These are phyloP conservation scores for Syzygium syzygioides DNA, from an alignment of 441 rosid species.

Conservation along the genomic window DNA sequence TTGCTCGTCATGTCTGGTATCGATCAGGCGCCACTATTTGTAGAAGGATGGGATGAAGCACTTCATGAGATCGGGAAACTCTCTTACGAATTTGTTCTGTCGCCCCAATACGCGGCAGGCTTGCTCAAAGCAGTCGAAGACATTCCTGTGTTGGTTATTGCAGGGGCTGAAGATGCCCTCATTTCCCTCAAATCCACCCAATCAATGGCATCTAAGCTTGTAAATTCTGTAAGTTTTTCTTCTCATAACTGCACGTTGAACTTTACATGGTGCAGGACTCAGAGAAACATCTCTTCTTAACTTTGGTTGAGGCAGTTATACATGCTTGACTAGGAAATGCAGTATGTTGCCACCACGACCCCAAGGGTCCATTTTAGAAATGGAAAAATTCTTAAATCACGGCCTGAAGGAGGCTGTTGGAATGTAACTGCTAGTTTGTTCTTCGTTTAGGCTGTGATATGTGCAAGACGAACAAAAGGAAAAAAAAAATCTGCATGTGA, in stretches of 20 bases:
- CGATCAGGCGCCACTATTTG: constrained; percentile 69
- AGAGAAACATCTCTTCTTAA: background rate
- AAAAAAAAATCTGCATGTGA: background rate
- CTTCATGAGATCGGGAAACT: constrained; percentile 88
- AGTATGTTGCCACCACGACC: background rate
- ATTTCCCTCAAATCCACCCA: constrained; percentile 81
- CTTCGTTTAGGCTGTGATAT: background rate
- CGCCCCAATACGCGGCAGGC: constrained; percentile 44
- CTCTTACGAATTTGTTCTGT: constrained; percentile 73
- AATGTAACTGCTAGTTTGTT: background rate
- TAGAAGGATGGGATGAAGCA: constrained; percentile 98
- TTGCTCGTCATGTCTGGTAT: background rate
- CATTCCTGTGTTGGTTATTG: constrained; percentile 67
- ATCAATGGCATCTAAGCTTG: constrained; percentile 79
- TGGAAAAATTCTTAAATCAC: background rate
- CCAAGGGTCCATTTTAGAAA: background rate
- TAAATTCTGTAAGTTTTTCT: constrained; percentile 78
- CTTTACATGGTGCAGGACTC: background rate
- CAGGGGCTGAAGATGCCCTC: constrained; percentile 93
- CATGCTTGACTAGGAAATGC: background rate
- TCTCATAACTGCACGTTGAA: background rate
- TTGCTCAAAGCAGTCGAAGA: constrained; percentile 64
- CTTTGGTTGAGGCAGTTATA: background rate
- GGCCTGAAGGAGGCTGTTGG: background rate
- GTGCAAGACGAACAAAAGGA: background rate